Evolutionary conservation across 1,139 yeast genomes (phyloP).

Genomic region (Nadsonia commutata): DNA sequence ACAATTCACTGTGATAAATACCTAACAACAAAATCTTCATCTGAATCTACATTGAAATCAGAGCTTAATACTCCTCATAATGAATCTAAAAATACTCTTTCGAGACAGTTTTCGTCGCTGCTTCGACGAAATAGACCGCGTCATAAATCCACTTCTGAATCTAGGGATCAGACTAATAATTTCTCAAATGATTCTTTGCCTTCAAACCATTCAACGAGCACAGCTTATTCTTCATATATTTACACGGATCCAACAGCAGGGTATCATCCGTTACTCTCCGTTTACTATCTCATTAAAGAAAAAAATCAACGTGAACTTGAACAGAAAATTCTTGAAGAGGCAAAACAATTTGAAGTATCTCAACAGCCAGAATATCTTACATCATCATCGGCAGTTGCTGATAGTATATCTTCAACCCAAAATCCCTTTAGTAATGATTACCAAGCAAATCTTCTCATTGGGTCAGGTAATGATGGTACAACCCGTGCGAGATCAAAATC

Average conservation of each 20-base stretch:
- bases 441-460: too few relatives aligned
- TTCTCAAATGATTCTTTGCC: not conserved
- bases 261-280: slow-evolving; percentile 76
- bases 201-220: not conserved
- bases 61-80: too few relatives aligned
- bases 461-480: too few relatives aligned
- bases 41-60: too few relatives aligned
- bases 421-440: not conserved
- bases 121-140: not conserved
- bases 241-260: slow-evolving; percentile 70
- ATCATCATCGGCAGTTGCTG: not conserved
- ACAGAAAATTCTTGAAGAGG: not conserved
- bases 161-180: not conserved
- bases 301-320: slow-evolving; percentile 46
- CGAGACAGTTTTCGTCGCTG: not conserved
- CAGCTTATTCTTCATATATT: not conserved
- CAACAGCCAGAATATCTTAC: not conserved
- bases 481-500: too few relatives aligned
- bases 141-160: not conserved
- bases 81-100: not conserved
- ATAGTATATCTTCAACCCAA: not conserved
- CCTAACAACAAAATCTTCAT: slow-evolving; percentile 13
- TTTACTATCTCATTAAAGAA: slow-evolving; percentile 76
- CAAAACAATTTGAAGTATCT: not conserved
- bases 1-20: too few relatives aligned